phyloP scores from a whole-genome alignment of 2,329 filamentous ascomycete genomes.

The Aspergillus brasiliensis region DNA sequence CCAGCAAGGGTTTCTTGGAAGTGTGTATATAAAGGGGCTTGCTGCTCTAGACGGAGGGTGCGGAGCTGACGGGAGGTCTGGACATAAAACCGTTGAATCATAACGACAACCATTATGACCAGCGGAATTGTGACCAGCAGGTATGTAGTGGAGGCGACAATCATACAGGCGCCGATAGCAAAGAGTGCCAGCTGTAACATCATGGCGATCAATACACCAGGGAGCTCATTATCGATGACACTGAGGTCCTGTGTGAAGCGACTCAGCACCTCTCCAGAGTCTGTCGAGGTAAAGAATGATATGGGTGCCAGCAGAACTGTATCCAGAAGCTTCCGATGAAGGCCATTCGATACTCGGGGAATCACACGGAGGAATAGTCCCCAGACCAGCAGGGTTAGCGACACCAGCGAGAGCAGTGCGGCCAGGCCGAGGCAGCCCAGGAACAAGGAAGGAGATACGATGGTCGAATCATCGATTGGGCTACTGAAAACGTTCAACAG shows the following conservation, averaged over 20 bases:
- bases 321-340: constrained; percentile 5
- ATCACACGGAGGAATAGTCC: not conserved
- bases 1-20: not conserved
- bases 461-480: no score
- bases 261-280: not conserved
- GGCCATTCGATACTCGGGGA: not conserved
- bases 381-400: not conserved
- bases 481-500: not conserved
- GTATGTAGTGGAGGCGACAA: not conserved
- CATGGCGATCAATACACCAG: not conserved
- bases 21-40: not conserved
- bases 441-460: no score
- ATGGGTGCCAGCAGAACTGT: constrained; percentile 4
- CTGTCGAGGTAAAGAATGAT: not conserved
- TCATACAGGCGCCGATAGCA: no score
- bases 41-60: not conserved
- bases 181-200: no score
- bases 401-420: not conserved
- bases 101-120: not conserved
- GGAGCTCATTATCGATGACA: not conserved
- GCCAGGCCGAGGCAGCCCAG: no score
- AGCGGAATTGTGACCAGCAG: not conserved
- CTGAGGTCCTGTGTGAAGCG: not conserved
- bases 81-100: not conserved
- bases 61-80: not conserved